Percentiles rank a stretch among this genome's conserved stretches.
Evolutionary conservation across 164 flowering plant species (phyloP).

Genomic region (Aristolochia contorta): DNA sequence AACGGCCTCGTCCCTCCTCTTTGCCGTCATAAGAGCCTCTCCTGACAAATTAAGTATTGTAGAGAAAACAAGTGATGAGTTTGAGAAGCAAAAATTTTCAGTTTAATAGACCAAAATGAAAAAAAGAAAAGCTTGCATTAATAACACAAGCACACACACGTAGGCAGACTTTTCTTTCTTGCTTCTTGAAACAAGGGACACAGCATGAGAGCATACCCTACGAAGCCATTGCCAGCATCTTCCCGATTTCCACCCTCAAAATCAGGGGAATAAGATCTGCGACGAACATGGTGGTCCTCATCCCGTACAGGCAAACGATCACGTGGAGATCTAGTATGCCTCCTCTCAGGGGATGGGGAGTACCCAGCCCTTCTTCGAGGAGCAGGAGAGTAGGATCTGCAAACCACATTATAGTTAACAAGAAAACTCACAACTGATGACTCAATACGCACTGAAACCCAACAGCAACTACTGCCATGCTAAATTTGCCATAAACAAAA

Average conservation of each 20-base stretch:
- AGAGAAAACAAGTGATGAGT: not conserved
- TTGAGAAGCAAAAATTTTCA: not conserved
- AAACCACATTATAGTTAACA: constrained; percentile 5
- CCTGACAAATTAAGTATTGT: constrained; percentile 14
- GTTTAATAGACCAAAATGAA: not conserved
- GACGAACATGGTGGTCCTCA: constrained; percentile 13
- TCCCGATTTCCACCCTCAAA: constrained; percentile 24
- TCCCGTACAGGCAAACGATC: constrained; percentile 37
- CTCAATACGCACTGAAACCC: not conserved
- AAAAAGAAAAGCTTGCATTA: not conserved
- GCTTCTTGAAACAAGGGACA: not conserved
- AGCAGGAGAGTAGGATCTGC: constrained; percentile 63
- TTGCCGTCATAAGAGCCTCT: constrained; percentile 22
- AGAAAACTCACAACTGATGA: not conserved
- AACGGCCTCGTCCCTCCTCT: constrained; percentile 26
- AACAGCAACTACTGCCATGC: not conserved
- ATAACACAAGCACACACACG: no score
- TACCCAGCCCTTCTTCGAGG: constrained; percentile 38
- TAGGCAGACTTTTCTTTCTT: no score
- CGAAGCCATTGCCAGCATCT: constrained; percentile 37
- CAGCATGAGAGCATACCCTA: constrained; percentile 21
- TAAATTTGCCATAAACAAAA: not conserved
- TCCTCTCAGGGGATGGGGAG: constrained; percentile 51
- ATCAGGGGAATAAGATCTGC: constrained; percentile 52
- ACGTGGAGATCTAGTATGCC: constrained; percentile 45